Evolutionary conservation across 208 protist species (phyloP), one percentile per base, ranked within the genome.

Genomic region (Trypanosoma melophagium): DNA sequence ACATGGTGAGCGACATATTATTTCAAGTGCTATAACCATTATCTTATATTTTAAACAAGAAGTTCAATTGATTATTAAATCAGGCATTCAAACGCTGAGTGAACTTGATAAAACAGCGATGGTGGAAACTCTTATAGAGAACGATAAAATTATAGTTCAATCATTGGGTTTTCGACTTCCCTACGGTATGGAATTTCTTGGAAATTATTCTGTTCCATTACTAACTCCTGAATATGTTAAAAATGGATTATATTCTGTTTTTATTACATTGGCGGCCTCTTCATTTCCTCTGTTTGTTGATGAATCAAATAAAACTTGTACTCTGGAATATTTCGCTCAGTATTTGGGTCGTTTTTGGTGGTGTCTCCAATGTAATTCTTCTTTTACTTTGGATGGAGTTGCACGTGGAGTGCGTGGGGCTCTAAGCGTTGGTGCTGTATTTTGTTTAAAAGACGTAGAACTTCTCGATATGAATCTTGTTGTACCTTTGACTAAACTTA

Each of bases 111-210:
- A 55, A 44, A 92, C 90, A 4, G 24, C 66, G 3, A 83, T 94
- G 69, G n/a, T 94, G 45, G 86, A 93, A 56, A 96, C 90, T 45
- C 80, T 83, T 25, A 69, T 92, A 44, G 75, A 72, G 5, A 78
- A 81, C 0, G 76, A 79, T 42, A 71, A 73, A 60, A 87, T 93
- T 65, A 45, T 41, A 51, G 67, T 87, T 31, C 76, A 85, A 51
- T 71, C 84, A 8, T 71, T 94, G 24, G 86, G 87, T 17, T 69
- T 87, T 50, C 53, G 59, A 16, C 66, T 88, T 44, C 54, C 71
- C 16, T 91, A 96, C 74, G 91, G 88, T 21, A 78, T 89, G 47
- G 91, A 96, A 66, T 93, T 94, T 71, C 53, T 88, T n/a, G 91
- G 91, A 22, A 83, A 89, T 65, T 69, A 80, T 45, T 63, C 38